Evolutionary conservation across 202 grass and related monocot genomes (phyloP).

Genomic region (Setaria viridis): DNA sequence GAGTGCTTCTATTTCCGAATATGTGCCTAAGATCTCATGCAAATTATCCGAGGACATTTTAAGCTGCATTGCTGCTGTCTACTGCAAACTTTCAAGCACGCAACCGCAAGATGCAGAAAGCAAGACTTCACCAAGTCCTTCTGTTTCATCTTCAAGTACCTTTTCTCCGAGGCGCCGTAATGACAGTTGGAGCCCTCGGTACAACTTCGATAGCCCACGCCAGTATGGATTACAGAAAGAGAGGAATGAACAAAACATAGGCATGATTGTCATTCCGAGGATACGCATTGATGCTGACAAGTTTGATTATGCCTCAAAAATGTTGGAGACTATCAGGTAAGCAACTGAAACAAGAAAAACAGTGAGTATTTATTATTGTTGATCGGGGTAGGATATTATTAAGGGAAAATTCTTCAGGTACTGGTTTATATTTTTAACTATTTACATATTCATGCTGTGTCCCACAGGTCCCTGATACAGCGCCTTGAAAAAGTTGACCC

Average conservation of each 20-base stretch:
- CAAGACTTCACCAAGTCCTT: slow-evolving; percentile 61
- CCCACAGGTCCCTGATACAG: slow-evolving; percentile 81
- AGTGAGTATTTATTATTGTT: not conserved
- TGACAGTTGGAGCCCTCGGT: slow-evolving; percentile 78
- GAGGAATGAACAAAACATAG: slow-evolving; percentile 52
- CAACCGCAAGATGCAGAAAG: slow-evolving; percentile 48
- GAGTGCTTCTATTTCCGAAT: slow-evolving; percentile 80
- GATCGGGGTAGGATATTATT: not conserved
- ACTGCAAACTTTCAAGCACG: slow-evolving; percentile 84
- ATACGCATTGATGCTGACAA: slow-evolving; percentile 79
- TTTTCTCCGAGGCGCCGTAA: slow-evolving; percentile 67
- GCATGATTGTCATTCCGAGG: slow-evolving; percentile 72
- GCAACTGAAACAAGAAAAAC: slow-evolving; percentile 17
- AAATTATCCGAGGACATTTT: slow-evolving; percentile 94
- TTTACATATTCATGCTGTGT: slow-evolving; percentile 2
- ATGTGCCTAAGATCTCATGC: slow-evolving; percentile 87
- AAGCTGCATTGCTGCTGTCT: slow-evolving; percentile 89
- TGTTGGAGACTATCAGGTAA: slow-evolving; percentile 90
- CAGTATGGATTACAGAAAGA: slow-evolving; percentile 59
- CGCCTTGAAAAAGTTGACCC: slow-evolving; percentile 87
- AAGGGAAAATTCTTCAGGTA: not conserved
- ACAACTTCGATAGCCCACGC: slow-evolving; percentile 59
- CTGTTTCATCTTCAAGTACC: slow-evolving; percentile 86
- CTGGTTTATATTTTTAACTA: not conserved
- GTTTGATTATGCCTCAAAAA: slow-evolving; percentile 92